Evolutionary conservation across 768 basidiomycete genomes (phyloP).

Genomic region (Lactarius indigo): DNA sequence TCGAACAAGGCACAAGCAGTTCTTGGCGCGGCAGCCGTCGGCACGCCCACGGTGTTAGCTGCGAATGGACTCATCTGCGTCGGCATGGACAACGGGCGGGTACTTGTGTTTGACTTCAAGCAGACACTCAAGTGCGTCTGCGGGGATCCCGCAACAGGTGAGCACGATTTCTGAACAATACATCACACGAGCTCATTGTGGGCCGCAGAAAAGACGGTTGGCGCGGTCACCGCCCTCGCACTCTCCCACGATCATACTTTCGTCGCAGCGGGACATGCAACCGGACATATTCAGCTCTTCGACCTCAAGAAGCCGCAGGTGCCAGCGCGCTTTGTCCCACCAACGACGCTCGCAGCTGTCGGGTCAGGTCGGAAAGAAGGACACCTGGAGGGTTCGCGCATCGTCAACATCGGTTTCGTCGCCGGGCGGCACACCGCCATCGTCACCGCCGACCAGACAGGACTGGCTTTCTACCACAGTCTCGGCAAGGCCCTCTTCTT

Average conservation of each 20-base stretch:
- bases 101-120: slow-evolving; percentile 86
- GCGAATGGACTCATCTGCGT: slow-evolving; percentile 88
- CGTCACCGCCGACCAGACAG: slow-evolving; percentile 84
- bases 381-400: slow-evolving; percentile 74
- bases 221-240: slow-evolving; percentile 83
- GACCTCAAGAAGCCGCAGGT: slow-evolving; percentile 66
- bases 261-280: slow-evolving; percentile 81
- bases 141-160: slow-evolving; percentile 65
- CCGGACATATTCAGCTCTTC: slow-evolving; percentile 83
- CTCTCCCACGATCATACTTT: slow-evolving; percentile 94
- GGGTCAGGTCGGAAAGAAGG: slow-evolving; percentile 81
- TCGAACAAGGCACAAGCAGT: slow-evolving; percentile 60
- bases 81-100: slow-evolving; percentile 76
- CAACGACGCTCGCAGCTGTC: slow-evolving; percentile 65
- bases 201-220: slow-evolving; percentile 52
- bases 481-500: slow-evolving; percentile 93
- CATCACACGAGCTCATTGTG: slow-evolving; percentile 21
- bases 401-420: slow-evolving; percentile 81
- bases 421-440: slow-evolving; percentile 91
- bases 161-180: not conserved
- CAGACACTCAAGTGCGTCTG: slow-evolving; percentile 81
- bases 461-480: slow-evolving; percentile 92
- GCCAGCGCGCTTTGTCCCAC: slow-evolving; percentile 66
- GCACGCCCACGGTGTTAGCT: slow-evolving; percentile 74
- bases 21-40: slow-evolving; percentile 54